phyloP scores from a whole-genome alignment of 257 asterid genomes.

The Penstemon davidsonii region DNA sequence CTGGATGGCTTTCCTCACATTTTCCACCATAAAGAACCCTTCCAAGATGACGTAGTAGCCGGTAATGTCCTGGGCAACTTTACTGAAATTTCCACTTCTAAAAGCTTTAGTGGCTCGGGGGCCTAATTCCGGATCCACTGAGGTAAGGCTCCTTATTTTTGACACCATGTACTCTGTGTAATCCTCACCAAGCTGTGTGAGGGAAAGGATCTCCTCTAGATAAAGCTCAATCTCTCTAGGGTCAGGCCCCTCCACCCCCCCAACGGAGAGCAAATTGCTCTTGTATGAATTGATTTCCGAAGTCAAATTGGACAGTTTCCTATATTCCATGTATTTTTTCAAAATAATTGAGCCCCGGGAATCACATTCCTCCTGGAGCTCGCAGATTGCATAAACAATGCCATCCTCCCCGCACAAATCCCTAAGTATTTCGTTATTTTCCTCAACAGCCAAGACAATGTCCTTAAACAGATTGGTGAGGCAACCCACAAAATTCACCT shows the following conservation, averaged over 20 bases:
- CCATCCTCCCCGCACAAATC: slow-evolving; percentile 90
- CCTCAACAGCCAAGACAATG: slow-evolving; percentile 88
- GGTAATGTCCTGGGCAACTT: slow-evolving; percentile 74
- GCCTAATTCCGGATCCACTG: slow-evolving; percentile 79
- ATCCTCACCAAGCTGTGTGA: slow-evolving; percentile 88
- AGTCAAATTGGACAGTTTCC: slow-evolving; percentile 65
- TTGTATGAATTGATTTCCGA: slow-evolving; percentile 86
- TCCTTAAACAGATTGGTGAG: slow-evolving; percentile 88
- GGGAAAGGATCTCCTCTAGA: slow-evolving; percentile 81
- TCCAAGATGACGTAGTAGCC: slow-evolving; percentile 93
- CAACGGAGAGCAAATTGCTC: slow-evolving; percentile 67
- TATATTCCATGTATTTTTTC: slow-evolving; percentile 75
- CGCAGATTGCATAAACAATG: slow-evolving; percentile 85
- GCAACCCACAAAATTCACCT: slow-evolving; percentile 64
- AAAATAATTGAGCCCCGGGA: slow-evolving; percentile 74
- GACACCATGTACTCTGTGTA: slow-evolving; percentile 89
- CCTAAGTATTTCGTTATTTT: slow-evolving; percentile 72
- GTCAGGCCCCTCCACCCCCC: slow-evolving; percentile 75
- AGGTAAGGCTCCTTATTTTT: slow-evolving; percentile 70
- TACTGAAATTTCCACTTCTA: slow-evolving; percentile 88
- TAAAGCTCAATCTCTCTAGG: slow-evolving; percentile 89
- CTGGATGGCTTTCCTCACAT: slow-evolving; percentile 90
- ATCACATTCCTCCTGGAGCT: slow-evolving; percentile 96
- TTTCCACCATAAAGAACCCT: slow-evolving; percentile 97
- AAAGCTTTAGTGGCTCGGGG: slow-evolving; percentile 93